Base-by-base conservation (phyloP, 2,329 filamentous ascomycete genomes). In the Botryotinia calthae region DNA sequence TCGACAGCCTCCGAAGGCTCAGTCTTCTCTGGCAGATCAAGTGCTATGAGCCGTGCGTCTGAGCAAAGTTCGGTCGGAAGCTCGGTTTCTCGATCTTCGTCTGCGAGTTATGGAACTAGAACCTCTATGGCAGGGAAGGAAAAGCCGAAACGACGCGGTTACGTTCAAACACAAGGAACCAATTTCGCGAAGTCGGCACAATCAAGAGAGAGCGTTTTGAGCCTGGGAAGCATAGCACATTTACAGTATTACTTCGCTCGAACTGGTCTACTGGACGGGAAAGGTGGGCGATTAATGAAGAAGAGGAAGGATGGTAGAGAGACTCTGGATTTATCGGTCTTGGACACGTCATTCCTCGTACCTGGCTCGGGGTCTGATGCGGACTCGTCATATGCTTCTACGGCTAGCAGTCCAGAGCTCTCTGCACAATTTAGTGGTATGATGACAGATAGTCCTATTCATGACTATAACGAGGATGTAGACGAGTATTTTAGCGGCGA, bases 211-310 rank as follows among this genome's bases (percentile, higher is more conserved):
- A 98, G 95, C 81, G 96, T 99, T 76, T 91, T 98, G 89, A 97
- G 94, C 80, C 84, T 99, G 75, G 96, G 96, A 71, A 98, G 95
- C 82, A 99, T 99, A 79, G 94, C 95, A 72, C 96, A 99, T 84
- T 85, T 99, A 80, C 96, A 99, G 82, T 97, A 98, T 84, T 99
- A 98, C 83, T 99, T 99, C 84, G 95, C 96, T 51, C 88, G 96
- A 74, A 99, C 96, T 0, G 96, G 96, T 9, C 84, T 99, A 76
- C 84, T 99, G 68, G 96, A 99, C 80, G 94, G 95, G 72, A 98
- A 98, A 81, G 95, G 95, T 51, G 96, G 90, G 71, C 92, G 97
- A 81, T 84, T 97, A 73, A 91, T 93, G 34, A 92, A 92, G 79
- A 92, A 91, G 81, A 90, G 88, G 79, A 70, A 61, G 48, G 90